Evolutionary conservation across 108 stramenopile species (phyloP).

Genomic region (Mediolabrus comicus): DNA sequence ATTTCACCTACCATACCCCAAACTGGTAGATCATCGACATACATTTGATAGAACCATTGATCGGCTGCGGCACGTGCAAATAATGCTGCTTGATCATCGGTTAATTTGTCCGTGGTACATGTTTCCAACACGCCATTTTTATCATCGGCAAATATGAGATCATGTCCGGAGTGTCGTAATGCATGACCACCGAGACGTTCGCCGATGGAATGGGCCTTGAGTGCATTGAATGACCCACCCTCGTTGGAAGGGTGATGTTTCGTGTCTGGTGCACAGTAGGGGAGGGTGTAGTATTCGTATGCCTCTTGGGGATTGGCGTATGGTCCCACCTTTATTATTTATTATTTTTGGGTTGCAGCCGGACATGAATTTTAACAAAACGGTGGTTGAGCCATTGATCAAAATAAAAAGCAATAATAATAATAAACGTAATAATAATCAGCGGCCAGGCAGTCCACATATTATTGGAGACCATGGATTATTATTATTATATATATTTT

Average conservation of each 20-base stretch:
- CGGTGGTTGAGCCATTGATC: no score
- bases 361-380: no score
- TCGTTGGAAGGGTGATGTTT: constrained; percentile 71
- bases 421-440: no score
- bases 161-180: constrained; percentile 84
- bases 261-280: constrained; percentile 95
- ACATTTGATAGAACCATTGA: constrained; percentile 97
- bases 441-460: no score
- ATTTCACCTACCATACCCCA: constrained; percentile 98
- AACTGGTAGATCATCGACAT: constrained; percentile 95
- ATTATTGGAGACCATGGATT: no score
- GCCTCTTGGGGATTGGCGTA: constrained; percentile 99
- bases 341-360: neutral
- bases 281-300: constrained; percentile 96
- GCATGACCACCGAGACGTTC: constrained; percentile 80
- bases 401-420: no score
- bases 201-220: constrained; percentile 76
- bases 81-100: constrained; percentile 45
- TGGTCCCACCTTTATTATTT: constrained; percentile 83
- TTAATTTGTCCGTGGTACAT: constrained; percentile 73
- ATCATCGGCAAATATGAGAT: constrained; percentile 63
- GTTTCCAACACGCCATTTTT: constrained; percentile 55
- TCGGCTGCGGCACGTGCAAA: constrained; percentile 81
- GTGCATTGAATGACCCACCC: constrained; percentile 77
- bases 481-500: no score